Percentiles rank a stretch among this genome's conserved stretches.
phyloP scores from a whole-genome alignment of 2,329 filamentous ascomycete genomes.

The Orbilia javanica region DNA sequence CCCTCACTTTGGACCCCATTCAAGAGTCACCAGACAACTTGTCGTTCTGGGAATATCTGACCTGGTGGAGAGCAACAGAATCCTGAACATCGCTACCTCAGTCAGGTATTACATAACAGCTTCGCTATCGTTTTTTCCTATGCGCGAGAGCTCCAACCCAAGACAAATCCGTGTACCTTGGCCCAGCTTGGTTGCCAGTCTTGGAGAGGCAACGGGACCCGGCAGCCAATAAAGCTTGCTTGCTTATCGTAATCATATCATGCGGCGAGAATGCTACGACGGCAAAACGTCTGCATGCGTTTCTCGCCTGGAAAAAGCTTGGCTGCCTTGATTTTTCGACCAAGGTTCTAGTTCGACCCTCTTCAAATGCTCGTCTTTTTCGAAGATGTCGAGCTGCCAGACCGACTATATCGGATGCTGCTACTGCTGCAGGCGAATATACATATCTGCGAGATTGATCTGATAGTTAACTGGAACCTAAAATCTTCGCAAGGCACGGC shows the following conservation, averaged over 20 bases:
- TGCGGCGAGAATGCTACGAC: conserved; percentile 20
- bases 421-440: neutral
- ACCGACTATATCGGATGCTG: neutral
- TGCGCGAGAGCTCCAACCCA: conserved; percentile 48
- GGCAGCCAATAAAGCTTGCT: conserved; percentile 30
- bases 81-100: neutral
- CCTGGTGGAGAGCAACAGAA: neutral
- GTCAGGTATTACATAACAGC: conserved; percentile 29
- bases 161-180: conserved; percentile 11
- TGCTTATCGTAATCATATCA: conserved; percentile 44
- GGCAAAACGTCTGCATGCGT: conserved; percentile 6
- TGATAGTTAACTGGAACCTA: neutral
- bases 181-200: conserved; percentile 18
- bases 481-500: neutral
- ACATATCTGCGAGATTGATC: conserved; percentile 18
- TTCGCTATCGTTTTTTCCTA: conserved; percentile 10
- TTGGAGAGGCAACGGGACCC: conserved; percentile 14
- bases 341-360: neutral
- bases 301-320: conserved; percentile 36
- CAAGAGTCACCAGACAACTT: neutral
- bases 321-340: neutral
- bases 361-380: neutral
- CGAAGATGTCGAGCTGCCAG: neutral
- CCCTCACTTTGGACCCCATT: neutral
- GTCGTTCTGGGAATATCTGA: neutral